phyloP scores from a whole-genome alignment of 306 rosid genomes.

The Trifolium repens region DNA sequence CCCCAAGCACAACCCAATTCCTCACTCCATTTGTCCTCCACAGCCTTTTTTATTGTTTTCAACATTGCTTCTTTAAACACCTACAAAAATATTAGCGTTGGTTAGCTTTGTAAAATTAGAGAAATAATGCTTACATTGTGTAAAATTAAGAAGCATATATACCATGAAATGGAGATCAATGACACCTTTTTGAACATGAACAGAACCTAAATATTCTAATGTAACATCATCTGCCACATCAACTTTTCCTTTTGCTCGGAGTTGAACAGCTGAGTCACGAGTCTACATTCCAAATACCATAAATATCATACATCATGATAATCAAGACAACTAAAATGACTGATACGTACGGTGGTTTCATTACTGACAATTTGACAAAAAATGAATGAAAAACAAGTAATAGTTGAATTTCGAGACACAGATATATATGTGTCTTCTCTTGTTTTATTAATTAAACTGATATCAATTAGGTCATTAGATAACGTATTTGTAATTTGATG shows the following conservation, averaged over 20 bases:
- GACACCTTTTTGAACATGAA: conserved; percentile 38
- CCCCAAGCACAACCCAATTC: conserved; percentile 42
- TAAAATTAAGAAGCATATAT: not conserved
- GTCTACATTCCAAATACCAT: not conserved
- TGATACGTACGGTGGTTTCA: no score
- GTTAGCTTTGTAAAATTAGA: not conserved
- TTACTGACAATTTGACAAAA: no score
- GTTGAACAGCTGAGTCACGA: conserved; percentile 36
- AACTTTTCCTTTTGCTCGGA: conserved; percentile 30
- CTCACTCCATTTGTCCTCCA: conserved; percentile 43
- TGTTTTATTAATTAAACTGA: no score
- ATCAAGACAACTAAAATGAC: not conserved
- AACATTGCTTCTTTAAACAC: conserved; percentile 44
- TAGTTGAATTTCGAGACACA: no score
- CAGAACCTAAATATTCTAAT: conserved; percentile 28
- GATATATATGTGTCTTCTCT: no score
- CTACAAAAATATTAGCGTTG: not conserved
- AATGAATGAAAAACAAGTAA: no score
- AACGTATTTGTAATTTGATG: no score
- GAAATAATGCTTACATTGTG: not conserved
- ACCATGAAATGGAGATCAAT: conserved; percentile 41
- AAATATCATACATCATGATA: not conserved
- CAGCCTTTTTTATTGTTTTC: conserved; percentile 38
- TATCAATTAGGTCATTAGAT: no score
- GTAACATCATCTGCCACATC: conserved; percentile 9